phyloP scores from a whole-genome alignment of 129 eudicot genomes.

The Apium graveolens region DNA sequence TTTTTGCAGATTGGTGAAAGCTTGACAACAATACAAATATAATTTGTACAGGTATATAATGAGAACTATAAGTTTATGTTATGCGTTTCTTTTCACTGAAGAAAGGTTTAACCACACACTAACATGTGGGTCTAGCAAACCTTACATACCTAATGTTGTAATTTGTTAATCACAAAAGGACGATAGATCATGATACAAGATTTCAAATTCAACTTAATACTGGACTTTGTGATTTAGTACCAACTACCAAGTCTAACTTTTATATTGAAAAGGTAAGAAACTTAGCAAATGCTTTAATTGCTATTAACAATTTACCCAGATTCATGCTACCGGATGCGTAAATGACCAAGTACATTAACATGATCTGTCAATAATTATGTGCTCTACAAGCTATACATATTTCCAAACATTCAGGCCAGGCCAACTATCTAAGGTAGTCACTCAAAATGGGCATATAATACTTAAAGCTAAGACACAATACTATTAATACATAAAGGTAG shows the following conservation, averaged over 20 bases:
- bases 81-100: neutral
- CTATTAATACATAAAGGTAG: neutral
- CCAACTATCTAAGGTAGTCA: neutral
- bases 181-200: too few species aligned
- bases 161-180: too few species aligned
- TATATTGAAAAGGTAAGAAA: neutral
- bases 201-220: too few species aligned
- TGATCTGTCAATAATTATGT: neutral
- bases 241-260: neutral
- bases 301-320: neutral
- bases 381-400: neutral
- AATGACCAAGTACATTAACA: neutral
- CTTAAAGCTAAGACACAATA: neutral
- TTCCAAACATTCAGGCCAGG: neutral
- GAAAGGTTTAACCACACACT: neutral
- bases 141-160: neutral
- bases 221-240: neutral
- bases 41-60: neutral
- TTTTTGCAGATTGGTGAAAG: neutral
- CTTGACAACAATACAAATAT: neutral
- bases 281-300: neutral
- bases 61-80: neutral
- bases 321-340: neutral
- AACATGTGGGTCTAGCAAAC: neutral
- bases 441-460: neutral